A percentile compares a stretch with the other conserved stretches of the same genome.
Evolutionary conservation across 768 basidiomycete species (phyloP).

Genomic region (Pulveroboletus ravenelii): DNA sequence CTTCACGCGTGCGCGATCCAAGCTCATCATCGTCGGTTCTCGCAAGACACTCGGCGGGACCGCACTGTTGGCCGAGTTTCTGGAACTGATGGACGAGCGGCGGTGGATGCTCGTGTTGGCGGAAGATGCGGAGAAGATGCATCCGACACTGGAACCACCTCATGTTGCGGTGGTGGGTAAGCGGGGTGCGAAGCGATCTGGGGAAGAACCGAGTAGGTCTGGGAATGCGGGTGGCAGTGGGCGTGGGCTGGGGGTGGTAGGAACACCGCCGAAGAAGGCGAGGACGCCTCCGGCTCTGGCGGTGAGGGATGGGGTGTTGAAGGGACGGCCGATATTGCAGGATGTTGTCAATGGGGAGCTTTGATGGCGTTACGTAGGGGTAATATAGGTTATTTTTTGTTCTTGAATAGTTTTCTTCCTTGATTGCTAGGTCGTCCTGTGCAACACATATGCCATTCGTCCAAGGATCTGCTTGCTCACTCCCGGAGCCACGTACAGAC

Average conservation of each 20-base stretch:
- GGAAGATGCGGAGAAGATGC: slow-evolving; percentile 48
- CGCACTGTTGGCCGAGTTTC: slow-evolving; percentile 66
- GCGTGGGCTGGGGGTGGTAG: background rate
- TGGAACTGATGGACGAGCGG: slow-evolving; percentile 65
- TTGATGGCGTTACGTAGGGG: slow-evolving; percentile 5
- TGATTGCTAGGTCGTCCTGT: no score
- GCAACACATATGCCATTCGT: no score
- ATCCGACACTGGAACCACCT: slow-evolving; percentile 33
- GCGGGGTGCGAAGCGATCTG: slow-evolving; percentile 14
- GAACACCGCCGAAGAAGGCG: slow-evolving; percentile 34
- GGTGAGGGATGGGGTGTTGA: slow-evolving; percentile 42
- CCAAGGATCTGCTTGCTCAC: no score
- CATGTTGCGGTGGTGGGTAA: slow-evolving; percentile 6
- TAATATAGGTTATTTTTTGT: no score
- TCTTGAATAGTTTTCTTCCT: no score
- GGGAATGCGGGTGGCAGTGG: background rate
- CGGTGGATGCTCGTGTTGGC: slow-evolving; percentile 69
- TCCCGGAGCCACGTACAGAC: no score
- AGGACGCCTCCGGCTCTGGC: slow-evolving; percentile 17
- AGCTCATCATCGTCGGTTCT: slow-evolving; percentile 89
- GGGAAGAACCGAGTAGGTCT: background rate
- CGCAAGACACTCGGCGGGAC: slow-evolving; percentile 64
- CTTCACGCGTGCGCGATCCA: slow-evolving; percentile 87
- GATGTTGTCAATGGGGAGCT: slow-evolving; percentile 50
- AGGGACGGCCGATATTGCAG: slow-evolving; percentile 53